phyloP scores from a whole-genome alignment of 495 filamentous ascomycete genomes.

The Jackrogersella minutella region DNA sequence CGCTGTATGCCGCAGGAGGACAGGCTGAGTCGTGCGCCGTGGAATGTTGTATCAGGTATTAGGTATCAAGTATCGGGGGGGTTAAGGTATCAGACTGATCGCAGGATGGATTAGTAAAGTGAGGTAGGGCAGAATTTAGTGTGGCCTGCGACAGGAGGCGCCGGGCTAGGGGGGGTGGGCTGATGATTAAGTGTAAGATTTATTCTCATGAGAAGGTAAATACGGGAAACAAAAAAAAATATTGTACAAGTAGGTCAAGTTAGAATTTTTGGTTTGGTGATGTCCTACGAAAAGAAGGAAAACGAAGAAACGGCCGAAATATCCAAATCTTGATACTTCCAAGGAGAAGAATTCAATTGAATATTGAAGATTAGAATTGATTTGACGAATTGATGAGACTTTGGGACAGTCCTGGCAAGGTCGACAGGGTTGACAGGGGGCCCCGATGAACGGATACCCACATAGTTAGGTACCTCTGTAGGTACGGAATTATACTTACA shows the following conservation, averaged over 20 bases:
- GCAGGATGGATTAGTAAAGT: conserved; percentile 30
- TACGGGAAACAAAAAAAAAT: not conserved
- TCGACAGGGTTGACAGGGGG: conserved; percentile 5
- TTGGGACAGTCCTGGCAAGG: conserved; percentile 8
- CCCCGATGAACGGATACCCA: conserved; percentile 12
- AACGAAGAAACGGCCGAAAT: conserved; percentile 17
- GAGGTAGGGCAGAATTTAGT: conserved; percentile 24
- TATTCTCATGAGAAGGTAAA: no score
- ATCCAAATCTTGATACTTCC: conserved; percentile 24
- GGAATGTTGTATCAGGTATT: conserved; percentile 47
- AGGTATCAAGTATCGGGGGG: conserved; percentile 38
- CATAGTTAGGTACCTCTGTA: not conserved
- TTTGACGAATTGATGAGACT: conserved; percentile 32
- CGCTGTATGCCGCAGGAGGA: conserved; percentile 46
- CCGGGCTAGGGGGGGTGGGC: conserved; percentile 19
- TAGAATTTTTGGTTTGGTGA: conserved; percentile 7
- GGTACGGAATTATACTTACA: conserved; percentile 7
- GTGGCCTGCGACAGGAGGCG: conserved; percentile 33
- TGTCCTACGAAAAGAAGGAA: conserved; percentile 16
- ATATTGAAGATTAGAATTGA: conserved; percentile 32
- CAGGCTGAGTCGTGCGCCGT: conserved; percentile 48
- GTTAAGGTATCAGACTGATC: conserved; percentile 39
- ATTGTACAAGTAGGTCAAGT: conserved; percentile 19
- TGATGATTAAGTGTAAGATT: conserved; percentile 14
- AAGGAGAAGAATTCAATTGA: conserved; percentile 26